Conservation (phyloP, 306 rosid species). For the Crotalaria pallida region DNA sequence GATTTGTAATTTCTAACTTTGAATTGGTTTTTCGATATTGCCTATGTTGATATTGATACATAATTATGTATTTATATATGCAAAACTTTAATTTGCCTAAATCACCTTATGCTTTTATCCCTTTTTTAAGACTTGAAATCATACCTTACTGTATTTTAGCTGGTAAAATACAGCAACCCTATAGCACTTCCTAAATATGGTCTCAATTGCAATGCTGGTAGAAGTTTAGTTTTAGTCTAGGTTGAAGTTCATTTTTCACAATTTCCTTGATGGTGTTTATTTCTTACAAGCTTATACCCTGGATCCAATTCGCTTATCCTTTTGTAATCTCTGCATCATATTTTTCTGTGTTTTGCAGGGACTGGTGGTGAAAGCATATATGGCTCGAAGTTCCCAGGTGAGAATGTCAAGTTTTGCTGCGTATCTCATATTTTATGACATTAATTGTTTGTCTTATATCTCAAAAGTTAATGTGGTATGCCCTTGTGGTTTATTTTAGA, state of each 20-base stretch:
- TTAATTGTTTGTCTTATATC: neutral
- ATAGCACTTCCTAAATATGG: neutral
- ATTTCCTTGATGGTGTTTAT: neutral
- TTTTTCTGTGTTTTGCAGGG: slow-evolving; percentile 45
- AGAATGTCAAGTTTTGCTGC: slow-evolving; percentile 2
- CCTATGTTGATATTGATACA: neutral
- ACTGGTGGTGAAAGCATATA: slow-evolving; percentile 96
- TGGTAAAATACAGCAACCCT: neutral
- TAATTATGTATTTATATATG: neutral
- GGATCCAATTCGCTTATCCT: neutral
- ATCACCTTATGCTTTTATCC: neutral
- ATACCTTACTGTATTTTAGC: neutral
- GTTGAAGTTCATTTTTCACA: neutral
- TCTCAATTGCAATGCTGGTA: neutral
- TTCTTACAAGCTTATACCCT: neutral
- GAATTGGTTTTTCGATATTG: neutral
- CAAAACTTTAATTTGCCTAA: neutral
- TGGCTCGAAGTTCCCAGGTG: slow-evolving; percentile 82
- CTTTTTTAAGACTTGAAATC: neutral
- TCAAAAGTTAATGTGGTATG: neutral
- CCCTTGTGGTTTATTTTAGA: slow-evolving; percentile 44
- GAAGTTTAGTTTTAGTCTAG: neutral
- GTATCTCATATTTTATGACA: neutral
- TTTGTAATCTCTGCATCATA: slow-evolving; percentile 5
- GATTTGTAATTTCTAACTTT: neutral